phyloP scores from a whole-genome alignment of 192 early-diverging fungal genomes.

The Fimicolochytrium jonesii region DNA sequence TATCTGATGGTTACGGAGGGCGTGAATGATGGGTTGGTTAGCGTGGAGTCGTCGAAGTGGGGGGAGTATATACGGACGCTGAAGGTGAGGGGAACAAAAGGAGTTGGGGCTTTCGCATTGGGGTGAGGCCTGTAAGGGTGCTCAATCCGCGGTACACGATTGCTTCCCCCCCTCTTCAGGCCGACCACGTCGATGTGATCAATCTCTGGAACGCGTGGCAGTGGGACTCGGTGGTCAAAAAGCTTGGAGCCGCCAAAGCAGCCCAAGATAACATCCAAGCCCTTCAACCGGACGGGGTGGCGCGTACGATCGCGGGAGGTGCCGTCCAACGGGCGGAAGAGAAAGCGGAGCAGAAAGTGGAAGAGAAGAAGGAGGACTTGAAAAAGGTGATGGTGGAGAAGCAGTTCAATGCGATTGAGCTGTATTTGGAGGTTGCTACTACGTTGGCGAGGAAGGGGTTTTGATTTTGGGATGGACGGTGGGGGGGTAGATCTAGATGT shows the following conservation, averaged over 20 bases:
- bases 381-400: slow-evolving; percentile 13
- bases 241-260: slow-evolving; percentile 3
- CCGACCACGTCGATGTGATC: slow-evolving; percentile 80
- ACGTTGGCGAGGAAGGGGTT: slow-evolving; percentile 59
- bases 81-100: too few species aligned
- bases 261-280: too few species aligned
- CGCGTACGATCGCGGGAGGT: too few species aligned
- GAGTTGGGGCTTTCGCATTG: too few species aligned
- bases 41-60: slow-evolving; percentile 70
- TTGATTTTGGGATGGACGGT: slow-evolving; percentile 23
- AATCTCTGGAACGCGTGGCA: slow-evolving; percentile 19
- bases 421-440: slow-evolving; percentile 63
- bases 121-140: too few species aligned
- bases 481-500: too few species aligned
- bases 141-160: too few species aligned
- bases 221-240: slow-evolving; percentile 17
- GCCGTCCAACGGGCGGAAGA: background rate
- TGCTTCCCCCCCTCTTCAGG: too few species aligned
- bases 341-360: too few species aligned
- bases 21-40: slow-evolving; percentile 82
- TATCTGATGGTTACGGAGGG: slow-evolving; percentile 70
- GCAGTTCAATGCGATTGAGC: slow-evolving; percentile 63
- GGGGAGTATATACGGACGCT: slow-evolving; percentile 73
- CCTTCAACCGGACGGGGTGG: too few species aligned
- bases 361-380: slow-evolving; percentile 11